Conservation (phyloP, 768 basidiomycete genomes). For the Agaricus subrufescens region DNA sequence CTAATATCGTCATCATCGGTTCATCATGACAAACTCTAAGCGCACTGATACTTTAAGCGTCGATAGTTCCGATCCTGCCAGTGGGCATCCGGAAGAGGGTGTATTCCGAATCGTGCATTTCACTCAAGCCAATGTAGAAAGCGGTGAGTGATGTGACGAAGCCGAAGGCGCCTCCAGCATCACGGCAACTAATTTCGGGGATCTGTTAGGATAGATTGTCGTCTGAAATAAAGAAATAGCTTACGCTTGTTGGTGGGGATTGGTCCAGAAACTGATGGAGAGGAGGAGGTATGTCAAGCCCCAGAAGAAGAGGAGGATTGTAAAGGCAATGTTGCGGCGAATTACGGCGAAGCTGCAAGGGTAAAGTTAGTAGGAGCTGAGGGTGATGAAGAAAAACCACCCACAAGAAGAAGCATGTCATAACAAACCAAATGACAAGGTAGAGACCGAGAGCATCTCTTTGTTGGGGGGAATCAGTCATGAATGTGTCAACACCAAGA, state of each 20-base stretch:
- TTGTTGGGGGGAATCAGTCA: conserved; percentile 25
- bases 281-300: conserved; percentile 48
- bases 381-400: conserved; percentile 15
- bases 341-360: conserved; percentile 38
- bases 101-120: conserved; percentile 3
- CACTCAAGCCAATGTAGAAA: conserved; percentile 11
- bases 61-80: background rate
- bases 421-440: conserved; percentile 49
- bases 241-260: conserved; percentile 1
- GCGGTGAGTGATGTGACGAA: conserved; percentile 9
- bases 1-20: too few species aligned
- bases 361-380: background rate
- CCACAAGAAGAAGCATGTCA: conserved; percentile 48
- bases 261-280: conserved; percentile 30
- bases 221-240: background rate
- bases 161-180: conserved; percentile 11
- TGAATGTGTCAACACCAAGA: conserved; percentile 38
- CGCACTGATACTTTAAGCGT: too few species aligned
- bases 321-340: conserved; percentile 46
- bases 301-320: conserved; percentile 48
- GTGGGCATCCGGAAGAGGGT: conserved; percentile 10
- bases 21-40: too few species aligned
- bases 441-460: conserved; percentile 49
- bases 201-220: background rate
- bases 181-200: background rate